Evolutionary conservation across 352 stramenopile genomes (phyloP).

Genomic region (Thalassiosira ordinaria): DNA sequence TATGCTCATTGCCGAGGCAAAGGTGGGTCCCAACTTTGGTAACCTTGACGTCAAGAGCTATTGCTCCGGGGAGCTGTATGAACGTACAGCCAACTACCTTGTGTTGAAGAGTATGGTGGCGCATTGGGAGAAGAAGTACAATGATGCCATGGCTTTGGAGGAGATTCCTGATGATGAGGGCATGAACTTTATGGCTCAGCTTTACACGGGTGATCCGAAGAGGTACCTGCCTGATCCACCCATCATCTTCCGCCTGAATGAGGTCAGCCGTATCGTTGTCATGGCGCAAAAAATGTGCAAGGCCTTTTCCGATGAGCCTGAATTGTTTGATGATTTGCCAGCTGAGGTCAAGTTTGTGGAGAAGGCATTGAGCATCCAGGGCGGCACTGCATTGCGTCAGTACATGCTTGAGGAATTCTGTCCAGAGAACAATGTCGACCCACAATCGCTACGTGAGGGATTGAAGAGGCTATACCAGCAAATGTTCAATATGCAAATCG

Average conservation of each 20-base stretch:
- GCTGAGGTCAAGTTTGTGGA: slow-evolving; percentile 83
- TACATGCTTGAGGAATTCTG: slow-evolving; percentile 85
- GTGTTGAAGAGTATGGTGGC: slow-evolving; percentile 84
- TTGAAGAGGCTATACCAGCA: slow-evolving; percentile 73
- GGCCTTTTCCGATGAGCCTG: slow-evolving; percentile 66
- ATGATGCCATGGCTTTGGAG: slow-evolving; percentile 77
- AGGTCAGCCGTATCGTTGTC: slow-evolving; percentile 73
- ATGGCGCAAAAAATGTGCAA: slow-evolving; percentile 83
- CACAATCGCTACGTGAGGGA: slow-evolving; percentile 72
- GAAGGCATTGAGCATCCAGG: slow-evolving; percentile 69
- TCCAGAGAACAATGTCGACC: slow-evolving; percentile 69
- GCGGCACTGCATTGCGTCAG: slow-evolving; percentile 78
- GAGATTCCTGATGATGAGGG: slow-evolving; percentile 49
- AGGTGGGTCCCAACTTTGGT: slow-evolving; percentile 82
- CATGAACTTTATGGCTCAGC: slow-evolving; percentile 58
- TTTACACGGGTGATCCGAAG: slow-evolving; percentile 76
- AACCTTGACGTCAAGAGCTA: slow-evolving; percentile 81
- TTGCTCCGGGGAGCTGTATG: slow-evolving; percentile 66
- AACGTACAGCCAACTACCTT: slow-evolving; percentile 78
- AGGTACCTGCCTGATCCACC: slow-evolving; percentile 76
- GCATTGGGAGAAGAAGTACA: slow-evolving; percentile 85
- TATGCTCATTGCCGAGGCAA: slow-evolving; percentile 75
- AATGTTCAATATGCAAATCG: slow-evolving; percentile 84
- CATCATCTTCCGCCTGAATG: slow-evolving; percentile 77
- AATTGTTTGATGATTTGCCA: slow-evolving; percentile 76